Base-by-base conservation (phyloP, 2,329 filamentous ascomycete genomes). In the Diaporthe velutina region DNA sequence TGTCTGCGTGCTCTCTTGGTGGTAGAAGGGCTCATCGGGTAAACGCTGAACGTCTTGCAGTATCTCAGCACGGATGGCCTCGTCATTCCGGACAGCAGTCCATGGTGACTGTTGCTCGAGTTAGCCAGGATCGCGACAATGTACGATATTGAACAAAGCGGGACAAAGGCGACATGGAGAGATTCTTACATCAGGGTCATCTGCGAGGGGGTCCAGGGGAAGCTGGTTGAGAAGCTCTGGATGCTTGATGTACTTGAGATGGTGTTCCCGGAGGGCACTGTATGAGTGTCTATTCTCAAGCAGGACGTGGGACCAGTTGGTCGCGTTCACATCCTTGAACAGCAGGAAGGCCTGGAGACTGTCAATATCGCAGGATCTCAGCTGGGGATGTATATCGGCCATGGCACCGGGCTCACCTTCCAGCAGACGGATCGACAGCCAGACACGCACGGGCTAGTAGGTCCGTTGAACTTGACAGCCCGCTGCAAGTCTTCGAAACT, bases 41-140 rank as follows among this genome's bases (percentile, higher is more conserved):
- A 98, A 94, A 77, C 97, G 90, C 79, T 97, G 94, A 25, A 99
- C 96, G 85, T 99, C 97, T 84, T 98, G 97, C 73, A 93, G 90
- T 73, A 99, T 98, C 83, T 99, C 97, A 68, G 92, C 91, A 76
- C 96, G 91, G 45, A 97, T 90, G 61, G 91, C 86, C 85, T 98
- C 95, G 83, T 99, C 96, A 79, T 93, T 90, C 60, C 95, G 93
- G 45, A 97, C 87, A n/a, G 92, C 92, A 82, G 94, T 93, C 96
- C 96, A 98, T 30, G 96, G 96, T 73, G 95, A 98, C 93, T 98
- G 87, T 79, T 78, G 82, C 83, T 78, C 79, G 80, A 15, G 70
- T 77, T 40, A 76, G 35, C 70, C 64, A 61, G 60, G 60, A 38
- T n/a, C 60, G 30, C 52, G 54, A 55, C 61, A 38, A 28, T 17